These are phyloP conservation scores for Emergomyces pasteurianus DNA, from an alignment of 2,329 filamentous ascomycete species.

Conservation along the genomic window DNA sequence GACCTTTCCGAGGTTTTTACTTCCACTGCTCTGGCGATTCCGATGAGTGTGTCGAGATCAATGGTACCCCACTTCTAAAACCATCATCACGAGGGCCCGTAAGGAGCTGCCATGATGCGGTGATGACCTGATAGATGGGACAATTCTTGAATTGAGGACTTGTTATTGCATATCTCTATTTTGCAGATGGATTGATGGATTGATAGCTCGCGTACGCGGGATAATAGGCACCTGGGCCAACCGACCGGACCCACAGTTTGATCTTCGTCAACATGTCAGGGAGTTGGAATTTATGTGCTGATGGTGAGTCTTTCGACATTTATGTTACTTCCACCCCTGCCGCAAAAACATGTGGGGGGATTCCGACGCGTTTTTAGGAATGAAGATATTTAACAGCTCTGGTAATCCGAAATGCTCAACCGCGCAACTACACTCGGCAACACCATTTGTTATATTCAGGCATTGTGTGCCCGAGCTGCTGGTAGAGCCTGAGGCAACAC, in stretches of 20 bases:
- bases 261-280: not conserved
- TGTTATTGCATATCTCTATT: not conserved
- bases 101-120: constrained; percentile 30
- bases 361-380: constrained; percentile 4
- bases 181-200: not conserved
- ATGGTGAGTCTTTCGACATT: not conserved
- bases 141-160: constrained; percentile 14
- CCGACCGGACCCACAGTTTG: not conserved
- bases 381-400: constrained; percentile 32
- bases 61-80: constrained; percentile 57
- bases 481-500: constrained; percentile 32
- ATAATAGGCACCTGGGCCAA: not conserved
- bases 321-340: constrained; percentile 1
- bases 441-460: not conserved
- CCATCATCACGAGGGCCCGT: constrained; percentile 57
- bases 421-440: constrained; percentile 18
- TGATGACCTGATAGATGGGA: constrained; percentile 37
- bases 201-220: not conserved
- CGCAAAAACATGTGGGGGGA: not conserved
- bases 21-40: constrained; percentile 56
- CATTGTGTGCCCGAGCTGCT: constrained; percentile 15
- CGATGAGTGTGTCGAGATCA: constrained; percentile 60
- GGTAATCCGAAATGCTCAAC: constrained; percentile 36
- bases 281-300: not conserved
- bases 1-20: constrained; percentile 13